Base-by-base conservation (phyloP, 2,329 filamentous ascomycete genomes). In the Capronia americana region DNA sequence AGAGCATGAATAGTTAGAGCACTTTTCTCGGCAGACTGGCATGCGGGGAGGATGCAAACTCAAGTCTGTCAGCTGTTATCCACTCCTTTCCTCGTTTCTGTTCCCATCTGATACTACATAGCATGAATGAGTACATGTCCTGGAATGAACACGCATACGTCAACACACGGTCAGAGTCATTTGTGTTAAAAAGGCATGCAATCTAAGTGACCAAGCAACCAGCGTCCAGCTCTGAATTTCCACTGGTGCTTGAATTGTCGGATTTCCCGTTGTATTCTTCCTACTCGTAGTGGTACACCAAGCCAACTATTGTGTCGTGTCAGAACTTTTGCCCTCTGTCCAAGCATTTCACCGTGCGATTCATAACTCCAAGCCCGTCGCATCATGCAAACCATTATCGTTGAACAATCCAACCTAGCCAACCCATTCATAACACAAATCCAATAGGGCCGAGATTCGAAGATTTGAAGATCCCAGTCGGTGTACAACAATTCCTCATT, bases 301-400 rank as follows among this genome's bases (percentile, higher is more conserved):
- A 12, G 14, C 20, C 48, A 8, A n/a, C 3, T n/a, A n/a, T n/a
- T n/a, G 17, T 20, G 8, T 26, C 17, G 11, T 56, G n/a, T 56
- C 28, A 20, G 28, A 38, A 56, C 51, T 55, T 55, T 54, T 56
- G 3, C 17, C 53, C n/a, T 56, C 28, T 56, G 6, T 56, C 28
- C 28, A 56, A 56, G 17, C 53, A 56, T 51, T 51, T 12, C 44
- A 23, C 24, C 14, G 14, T 38, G 28, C 53, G 7, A 17, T 20
- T 30, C 53, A 56, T 56, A 34, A 56, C 24, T 56, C 53, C 24
- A 51, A 24, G 20, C 48, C 20, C 48, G 48, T 51, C 12, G 24
- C 20, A 26, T 44, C 48, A 51, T 51, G 20, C 48, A 23, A 26
- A 17, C 48, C 48, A 26, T 51, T 1, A 23, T 51, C 48, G 10